phyloP scores from a whole-genome alignment of 1,284 basidiomycete species.

The Clitocybe nebularis region DNA sequence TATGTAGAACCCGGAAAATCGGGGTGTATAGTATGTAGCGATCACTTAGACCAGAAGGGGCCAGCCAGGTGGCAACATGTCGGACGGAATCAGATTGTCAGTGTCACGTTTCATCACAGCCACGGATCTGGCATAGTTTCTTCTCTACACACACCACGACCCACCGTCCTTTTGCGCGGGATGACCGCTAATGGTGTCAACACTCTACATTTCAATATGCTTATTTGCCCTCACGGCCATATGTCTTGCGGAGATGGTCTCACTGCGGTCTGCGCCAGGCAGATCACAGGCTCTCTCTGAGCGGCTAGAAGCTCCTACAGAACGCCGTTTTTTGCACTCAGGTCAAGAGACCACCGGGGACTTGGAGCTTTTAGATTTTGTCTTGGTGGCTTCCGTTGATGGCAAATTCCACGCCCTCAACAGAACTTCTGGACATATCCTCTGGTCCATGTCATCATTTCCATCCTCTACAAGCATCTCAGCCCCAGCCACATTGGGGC shows the following conservation, averaged over 20 bases:
- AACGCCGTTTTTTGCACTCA: constrained; percentile 19
- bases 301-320: constrained; percentile 14
- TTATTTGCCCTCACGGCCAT: constrained; percentile 19
- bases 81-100: neutral
- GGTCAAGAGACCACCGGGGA: constrained; percentile 28
- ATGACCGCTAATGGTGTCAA: constrained; percentile 27
- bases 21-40: too few relatives aligned
- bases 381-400: constrained; percentile 86
- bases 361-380: constrained; percentile 67
- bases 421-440: constrained; percentile 66
- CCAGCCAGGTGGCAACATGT: too few relatives aligned
- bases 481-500: constrained; percentile 52
- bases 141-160: neutral
- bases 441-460: constrained; percentile 79
- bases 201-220: constrained; percentile 19
- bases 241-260: constrained; percentile 24
- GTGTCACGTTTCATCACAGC: constrained; percentile 2
- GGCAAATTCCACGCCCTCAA: constrained; percentile 87
- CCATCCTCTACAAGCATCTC: constrained; percentile 34
- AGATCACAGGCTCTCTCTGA: constrained; percentile 21
- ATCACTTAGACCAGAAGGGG: too few relatives aligned
- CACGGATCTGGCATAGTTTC: neutral
- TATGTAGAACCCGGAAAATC: too few relatives aligned
- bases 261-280: constrained; percentile 17
- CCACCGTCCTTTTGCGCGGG: constrained; percentile 14